Evolutionary conservation across 1,284 basidiomycete genomes (phyloP).

Genomic region (Ustilago shanxiensis): DNA sequence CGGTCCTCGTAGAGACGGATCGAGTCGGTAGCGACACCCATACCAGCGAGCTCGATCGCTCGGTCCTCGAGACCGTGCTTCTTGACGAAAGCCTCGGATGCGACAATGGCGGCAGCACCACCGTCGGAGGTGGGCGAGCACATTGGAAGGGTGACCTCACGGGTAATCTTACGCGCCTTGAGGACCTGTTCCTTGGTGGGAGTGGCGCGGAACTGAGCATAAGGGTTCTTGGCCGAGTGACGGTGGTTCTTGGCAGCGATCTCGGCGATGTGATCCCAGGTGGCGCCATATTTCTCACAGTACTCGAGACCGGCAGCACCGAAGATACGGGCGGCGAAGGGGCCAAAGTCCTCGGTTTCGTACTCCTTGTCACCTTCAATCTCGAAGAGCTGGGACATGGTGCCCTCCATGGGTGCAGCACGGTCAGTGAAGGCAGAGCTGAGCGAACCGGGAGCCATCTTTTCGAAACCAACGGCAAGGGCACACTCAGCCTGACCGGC

Average conservation of each 20-base stretch:
- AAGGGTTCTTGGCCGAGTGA: slow-evolving; percentile 85
- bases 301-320: slow-evolving; percentile 84
- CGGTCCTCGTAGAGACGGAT: slow-evolving; percentile 61
- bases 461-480: slow-evolving; percentile 87
- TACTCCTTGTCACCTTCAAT: slow-evolving; percentile 76
- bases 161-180: slow-evolving; percentile 74
- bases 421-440: slow-evolving; percentile 80
- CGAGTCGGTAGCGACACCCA: slow-evolving; percentile 65
- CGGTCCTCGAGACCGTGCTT: slow-evolving; percentile 83
- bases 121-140: slow-evolving; percentile 81
- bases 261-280: slow-evolving; percentile 78
- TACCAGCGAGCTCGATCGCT: slow-evolving; percentile 76
- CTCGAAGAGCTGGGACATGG: slow-evolving; percentile 73
- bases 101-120: slow-evolving; percentile 74
- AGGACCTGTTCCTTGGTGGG: slow-evolving; percentile 50
- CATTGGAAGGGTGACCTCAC: slow-evolving; percentile 85
- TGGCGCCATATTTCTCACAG: slow-evolving; percentile 80
- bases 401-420: slow-evolving; percentile 74
- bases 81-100: slow-evolving; percentile 84
- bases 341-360: slow-evolving; percentile 76
- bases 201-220: slow-evolving; percentile 79
- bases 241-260: slow-evolving; percentile 85
- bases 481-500: slow-evolving; percentile 81
- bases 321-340: slow-evolving; percentile 80
- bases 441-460: slow-evolving; percentile 77